Percentiles rank a stretch among this genome's conserved stretches.
phyloP scores from a whole-genome alignment of 2,329 filamentous ascomycete genomes.

The Aspergillus awamori region DNA sequence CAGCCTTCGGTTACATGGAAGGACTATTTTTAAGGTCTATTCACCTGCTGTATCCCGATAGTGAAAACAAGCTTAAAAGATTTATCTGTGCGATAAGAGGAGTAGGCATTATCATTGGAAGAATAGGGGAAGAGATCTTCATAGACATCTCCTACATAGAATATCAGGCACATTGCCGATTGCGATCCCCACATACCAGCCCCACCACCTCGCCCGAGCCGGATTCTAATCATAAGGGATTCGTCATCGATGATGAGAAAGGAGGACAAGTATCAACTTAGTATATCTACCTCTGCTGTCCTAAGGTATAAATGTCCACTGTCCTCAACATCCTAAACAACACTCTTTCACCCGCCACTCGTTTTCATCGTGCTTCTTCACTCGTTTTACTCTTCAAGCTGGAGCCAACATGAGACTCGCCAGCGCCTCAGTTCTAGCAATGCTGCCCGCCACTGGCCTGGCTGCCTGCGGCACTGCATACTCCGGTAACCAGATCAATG shows the following conservation, averaged over 20 bases:
- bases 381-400: not conserved
- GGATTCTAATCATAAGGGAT: not conserved
- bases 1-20: too few relatives aligned
- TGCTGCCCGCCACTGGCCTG: conserved; percentile 2
- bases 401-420: not conserved
- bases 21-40: too few relatives aligned
- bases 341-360: not conserved
- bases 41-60: too few relatives aligned
- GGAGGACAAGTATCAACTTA: not conserved
- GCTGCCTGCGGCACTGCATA: not conserved
- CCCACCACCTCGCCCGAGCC: not conserved
- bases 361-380: not conserved
- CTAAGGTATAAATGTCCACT: not conserved
- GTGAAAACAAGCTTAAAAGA: too few relatives aligned
- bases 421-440: not conserved
- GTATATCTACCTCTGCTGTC: not conserved
- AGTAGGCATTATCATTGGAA: too few relatives aligned
- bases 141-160: not conserved
- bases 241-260: not conserved
- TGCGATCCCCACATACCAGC: not conserved
- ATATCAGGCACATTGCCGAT: not conserved
- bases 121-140: too few relatives aligned
- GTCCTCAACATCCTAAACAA: not conserved
- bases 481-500: not conserved
- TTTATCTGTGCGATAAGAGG: too few relatives aligned